Conservation (phyloP, 2,329 filamentous ascomycete species). For the Colletotrichum agaves region DNA sequence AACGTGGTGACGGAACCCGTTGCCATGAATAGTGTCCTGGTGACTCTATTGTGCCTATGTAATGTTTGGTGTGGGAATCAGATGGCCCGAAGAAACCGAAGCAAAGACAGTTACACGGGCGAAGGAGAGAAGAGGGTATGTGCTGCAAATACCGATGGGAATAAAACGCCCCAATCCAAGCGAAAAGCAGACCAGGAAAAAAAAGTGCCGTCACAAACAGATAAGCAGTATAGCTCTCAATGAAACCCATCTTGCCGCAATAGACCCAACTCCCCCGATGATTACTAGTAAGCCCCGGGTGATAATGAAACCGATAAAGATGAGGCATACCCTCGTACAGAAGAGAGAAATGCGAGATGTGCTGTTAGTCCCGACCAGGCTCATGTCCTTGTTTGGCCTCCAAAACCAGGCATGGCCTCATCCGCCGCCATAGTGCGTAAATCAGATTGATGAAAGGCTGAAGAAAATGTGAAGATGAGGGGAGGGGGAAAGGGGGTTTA, state of each 20-base stretch:
- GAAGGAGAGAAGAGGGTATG: constrained; percentile 35
- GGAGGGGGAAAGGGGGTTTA: too few relatives aligned
- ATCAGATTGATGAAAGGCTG: constrained; percentile 22
- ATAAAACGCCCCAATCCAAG: constrained; percentile 33
- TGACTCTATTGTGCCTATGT: constrained; percentile 34
- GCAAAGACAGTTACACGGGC: constrained; percentile 10
- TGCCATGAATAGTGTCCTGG: constrained; percentile 24
- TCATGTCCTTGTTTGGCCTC: constrained; percentile 16
- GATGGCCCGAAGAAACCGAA: not conserved
- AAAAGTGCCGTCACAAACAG: constrained; percentile 16
- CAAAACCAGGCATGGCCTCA: constrained; percentile 20
- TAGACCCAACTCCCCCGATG: constrained; percentile 30
- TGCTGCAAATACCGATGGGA: constrained; percentile 20
- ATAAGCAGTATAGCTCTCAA: constrained; percentile 22
- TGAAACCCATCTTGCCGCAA: constrained; percentile 19
- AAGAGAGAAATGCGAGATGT: constrained; percentile 28
- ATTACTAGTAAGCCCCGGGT: constrained; percentile 14
- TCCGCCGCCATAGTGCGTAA: constrained; percentile 22
- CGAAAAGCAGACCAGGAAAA: not conserved
- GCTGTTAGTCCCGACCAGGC: constrained; percentile 26
- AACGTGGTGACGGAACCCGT: not conserved
- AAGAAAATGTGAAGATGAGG: constrained; percentile 17
- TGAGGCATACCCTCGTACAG: not conserved
- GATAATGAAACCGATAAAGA: not conserved
- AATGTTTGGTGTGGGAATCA: constrained; percentile 4